Conservation (phyloP, 306 rosid species). For the Elaeagnus macrophylla region DNA sequence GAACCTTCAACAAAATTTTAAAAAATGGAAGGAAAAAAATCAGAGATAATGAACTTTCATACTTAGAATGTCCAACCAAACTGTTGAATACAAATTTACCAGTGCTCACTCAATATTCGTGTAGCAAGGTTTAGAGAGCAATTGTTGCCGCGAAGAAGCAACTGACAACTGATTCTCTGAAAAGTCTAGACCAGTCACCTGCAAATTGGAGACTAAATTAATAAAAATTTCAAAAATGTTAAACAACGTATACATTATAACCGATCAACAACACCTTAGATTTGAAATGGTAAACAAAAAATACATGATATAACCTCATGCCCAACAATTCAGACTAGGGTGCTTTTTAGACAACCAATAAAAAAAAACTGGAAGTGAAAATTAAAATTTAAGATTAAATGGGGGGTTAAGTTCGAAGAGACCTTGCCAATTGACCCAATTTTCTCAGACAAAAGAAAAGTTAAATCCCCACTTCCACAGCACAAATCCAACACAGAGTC, state of each 20-base stretch:
- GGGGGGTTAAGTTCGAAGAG: background rate
- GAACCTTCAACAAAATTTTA: too few species aligned
- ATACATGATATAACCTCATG: too few species aligned
- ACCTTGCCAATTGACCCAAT: conserved; percentile 61
- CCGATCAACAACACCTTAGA: background rate
- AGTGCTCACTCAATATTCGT: conserved; percentile 69
- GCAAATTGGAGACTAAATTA: conserved; percentile 11
- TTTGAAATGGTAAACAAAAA: background rate
- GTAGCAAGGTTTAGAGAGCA: conserved; percentile 31
- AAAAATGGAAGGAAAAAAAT: too few species aligned
- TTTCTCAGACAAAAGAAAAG: conserved; percentile 63
- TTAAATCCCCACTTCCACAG: conserved; percentile 92
- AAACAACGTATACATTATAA: background rate
- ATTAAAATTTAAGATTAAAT: background rate
- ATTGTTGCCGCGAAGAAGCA: conserved; percentile 52
- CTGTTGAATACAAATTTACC: conserved; percentile 22
- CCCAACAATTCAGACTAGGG: too few species aligned
- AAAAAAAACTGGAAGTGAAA: background rate
- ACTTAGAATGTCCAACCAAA: too few species aligned
- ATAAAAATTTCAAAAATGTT: background rate
- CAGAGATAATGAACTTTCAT: too few species aligned
- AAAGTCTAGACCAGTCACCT: conserved; percentile 73
- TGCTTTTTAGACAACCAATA: background rate
- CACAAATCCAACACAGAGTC: conserved; percentile 74
- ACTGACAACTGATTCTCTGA: conserved; percentile 50